Percentiles rank a stretch among this genome's conserved stretches.
Conservation (phyloP, 352 stramenopile genomes). For the Phytophthora foliorum region DNA sequence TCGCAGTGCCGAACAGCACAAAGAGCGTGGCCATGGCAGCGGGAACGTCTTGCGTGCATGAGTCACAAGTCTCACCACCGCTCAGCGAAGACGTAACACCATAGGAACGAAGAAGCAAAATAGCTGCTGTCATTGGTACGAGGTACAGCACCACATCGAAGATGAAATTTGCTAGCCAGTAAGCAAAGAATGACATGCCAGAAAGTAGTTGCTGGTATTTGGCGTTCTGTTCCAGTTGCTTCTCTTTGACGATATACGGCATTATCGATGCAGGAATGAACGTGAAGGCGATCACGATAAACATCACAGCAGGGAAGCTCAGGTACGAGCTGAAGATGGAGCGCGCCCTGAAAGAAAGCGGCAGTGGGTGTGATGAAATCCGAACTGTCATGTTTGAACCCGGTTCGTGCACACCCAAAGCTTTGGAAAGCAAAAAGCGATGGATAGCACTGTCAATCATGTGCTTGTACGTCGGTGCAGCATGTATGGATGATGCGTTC, state of each 20-base stretch:
- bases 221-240: slow-evolving; percentile 91
- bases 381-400: slow-evolving; percentile 41
- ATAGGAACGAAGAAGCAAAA: slow-evolving; percentile 64
- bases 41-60: slow-evolving; percentile 57
- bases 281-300: slow-evolving; percentile 94
- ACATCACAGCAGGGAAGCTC: slow-evolving; percentile 81
- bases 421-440: slow-evolving; percentile 47
- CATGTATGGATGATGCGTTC: slow-evolving; percentile 62
- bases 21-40: slow-evolving; percentile 68
- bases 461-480: slow-evolving; percentile 63
- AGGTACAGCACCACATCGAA: slow-evolving; percentile 95
- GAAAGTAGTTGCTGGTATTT: slow-evolving; percentile 98
- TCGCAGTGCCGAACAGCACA: slow-evolving; percentile 65
- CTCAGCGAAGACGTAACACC: slow-evolving; percentile 66
- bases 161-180: slow-evolving; percentile 97
- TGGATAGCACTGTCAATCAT: slow-evolving; percentile 71
- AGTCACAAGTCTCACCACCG: slow-evolving; percentile 34
- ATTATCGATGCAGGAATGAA: slow-evolving; percentile 95
- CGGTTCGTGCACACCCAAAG: not conserved
- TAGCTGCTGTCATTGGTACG: slow-evolving; percentile 66
- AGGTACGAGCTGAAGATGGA: slow-evolving; percentile 72
- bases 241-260: slow-evolving; percentile 97
- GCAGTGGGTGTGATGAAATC: slow-evolving; percentile 66
- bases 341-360: slow-evolving; percentile 61
- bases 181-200: slow-evolving; percentile 93